A percentile compares a stretch with the other conserved stretches of the same genome.
Evolutionary conservation across 2,329 filamentous ascomycete genomes (phyloP).

Genomic region (Raffaelea deltoideospora): DNA sequence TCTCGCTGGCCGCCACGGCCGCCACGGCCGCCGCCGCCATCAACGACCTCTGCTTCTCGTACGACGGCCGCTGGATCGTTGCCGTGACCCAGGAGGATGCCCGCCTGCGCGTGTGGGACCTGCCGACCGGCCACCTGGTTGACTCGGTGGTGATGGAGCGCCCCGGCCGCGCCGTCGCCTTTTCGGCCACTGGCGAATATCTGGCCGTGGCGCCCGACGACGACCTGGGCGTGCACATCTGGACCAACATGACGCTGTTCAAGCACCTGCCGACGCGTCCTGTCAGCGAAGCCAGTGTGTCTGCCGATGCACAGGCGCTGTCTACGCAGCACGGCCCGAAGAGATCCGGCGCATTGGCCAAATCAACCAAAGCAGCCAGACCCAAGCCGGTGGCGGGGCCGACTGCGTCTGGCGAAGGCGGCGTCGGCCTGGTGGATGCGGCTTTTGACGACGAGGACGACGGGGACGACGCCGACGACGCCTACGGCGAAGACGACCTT

Average conservation of each 20-base stretch:
- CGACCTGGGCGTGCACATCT: constrained; percentile 78
- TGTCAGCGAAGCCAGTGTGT: constrained; percentile 45
- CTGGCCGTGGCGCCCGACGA: constrained; percentile 78
- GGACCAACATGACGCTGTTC: constrained; percentile 90
- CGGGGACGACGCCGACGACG: constrained; percentile 25
- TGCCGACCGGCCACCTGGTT: constrained; percentile 88
- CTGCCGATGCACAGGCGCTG: neutral
- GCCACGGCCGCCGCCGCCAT: constrained; percentile 22
- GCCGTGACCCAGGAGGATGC: constrained; percentile 73
- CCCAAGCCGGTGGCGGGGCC: constrained; percentile 38
- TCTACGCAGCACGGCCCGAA: too few relatives aligned
- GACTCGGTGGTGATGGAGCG: constrained; percentile 73
- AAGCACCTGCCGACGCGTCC: constrained; percentile 75
- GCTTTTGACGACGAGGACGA: constrained; percentile 46
- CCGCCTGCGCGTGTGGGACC: constrained; percentile 77
- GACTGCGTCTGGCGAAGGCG: constrained; percentile 70
- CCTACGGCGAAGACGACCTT: constrained; percentile 36
- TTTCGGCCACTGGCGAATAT: constrained; percentile 83
- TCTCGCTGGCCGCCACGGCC: constrained; percentile 30
- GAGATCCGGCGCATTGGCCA: too few relatives aligned
- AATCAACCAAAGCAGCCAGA: neutral
- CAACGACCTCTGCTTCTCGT: constrained; percentile 78
- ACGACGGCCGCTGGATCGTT: constrained; percentile 85
- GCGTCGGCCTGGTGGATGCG: constrained; percentile 58
- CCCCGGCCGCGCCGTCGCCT: constrained; percentile 70